Evolutionary conservation across 345 rosid genomes (phyloP), one percentile per base, ranked within the genome.

Genomic region (Barbarea vulgaris): DNA sequence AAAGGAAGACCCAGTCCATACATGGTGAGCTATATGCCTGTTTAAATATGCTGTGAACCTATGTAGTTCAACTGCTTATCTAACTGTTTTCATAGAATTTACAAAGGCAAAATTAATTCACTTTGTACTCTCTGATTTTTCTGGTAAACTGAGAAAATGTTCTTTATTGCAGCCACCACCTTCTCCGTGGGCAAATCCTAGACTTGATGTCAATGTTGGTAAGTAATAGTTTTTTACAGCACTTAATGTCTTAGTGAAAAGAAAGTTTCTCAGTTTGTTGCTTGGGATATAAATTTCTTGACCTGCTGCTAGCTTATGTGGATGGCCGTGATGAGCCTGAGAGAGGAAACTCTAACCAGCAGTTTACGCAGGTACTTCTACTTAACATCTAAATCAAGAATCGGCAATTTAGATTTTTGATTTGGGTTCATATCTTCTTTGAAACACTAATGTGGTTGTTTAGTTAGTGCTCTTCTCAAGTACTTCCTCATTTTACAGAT

Each of bases 151-250:
- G 18, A 69, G 44, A 63, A 28, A 53, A 21, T 72, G 9, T 53
- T 77, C 58, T 75, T 37, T 67, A 46, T 53, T 9, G 74, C 87
- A 92, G 99, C 97, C 72, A 76, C 76, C 98, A 71, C 96, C 99
- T 70, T 92, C 97, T 56, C 87, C 98, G 33, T 95, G 98, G 99
- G 71, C 83, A 56, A 87, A 80, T 73, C 96, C 82, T 67, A 92
- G 97, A 87, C 90, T 85, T 60, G 99, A 95, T 89, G 99, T 95
- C 68, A 95, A 95, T 72, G 90, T 95, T 71, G 99, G 98, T 91
- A 83, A 87, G 99, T 85, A 57, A 57, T 62, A 47, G 39, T 15
- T 61, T 15, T 61, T 44, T 46, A 17, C 44, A 52, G 54, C 58
- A 58, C n/a, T 39, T 54, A 68, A 22, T 56, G 30, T 48, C 57